A percentile compares a stretch with the other conserved stretches of the same genome.
Conservation (phyloP, 352 stramenopile genomes). For the Pythium scleroteichum region DNA sequence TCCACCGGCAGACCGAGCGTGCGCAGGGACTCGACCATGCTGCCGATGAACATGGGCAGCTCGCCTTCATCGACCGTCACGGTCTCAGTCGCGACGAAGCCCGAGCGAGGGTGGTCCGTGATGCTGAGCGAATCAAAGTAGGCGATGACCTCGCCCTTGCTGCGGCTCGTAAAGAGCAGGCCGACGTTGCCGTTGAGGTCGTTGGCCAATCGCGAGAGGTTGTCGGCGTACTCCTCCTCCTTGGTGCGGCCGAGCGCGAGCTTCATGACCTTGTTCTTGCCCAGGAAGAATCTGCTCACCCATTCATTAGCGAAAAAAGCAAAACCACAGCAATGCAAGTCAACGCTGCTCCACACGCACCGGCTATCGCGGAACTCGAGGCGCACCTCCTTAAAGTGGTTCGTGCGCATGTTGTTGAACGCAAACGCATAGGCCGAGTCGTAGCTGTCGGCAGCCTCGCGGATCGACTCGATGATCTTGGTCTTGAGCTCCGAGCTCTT, state of each 20-base stretch:
- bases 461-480: slow-evolving; percentile 92
- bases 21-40: slow-evolving; percentile 96
- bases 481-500: slow-evolving; percentile 97
- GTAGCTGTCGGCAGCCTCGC: slow-evolving; percentile 93
- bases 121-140: slow-evolving; percentile 94
- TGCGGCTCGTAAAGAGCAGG: slow-evolving; percentile 94
- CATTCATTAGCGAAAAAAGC: not conserved
- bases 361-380: slow-evolving; percentile 95
- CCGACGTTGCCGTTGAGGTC: slow-evolving; percentile 93
- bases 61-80: slow-evolving; percentile 89
- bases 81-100: slow-evolving; percentile 89
- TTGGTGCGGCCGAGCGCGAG: slow-evolving; percentile 92
- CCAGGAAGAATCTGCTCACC: slow-evolving; percentile 95
- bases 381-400: slow-evolving; percentile 98
- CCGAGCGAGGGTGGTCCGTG: slow-evolving; percentile 94
- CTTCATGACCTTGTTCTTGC: slow-evolving; percentile 99
- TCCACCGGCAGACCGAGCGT: slow-evolving; percentile 95
- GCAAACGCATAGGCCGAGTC: slow-evolving; percentile 95
- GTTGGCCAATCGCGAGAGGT: slow-evolving; percentile 91
- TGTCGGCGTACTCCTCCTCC: slow-evolving; percentile 97
- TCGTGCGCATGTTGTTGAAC: slow-evolving; percentile 98
- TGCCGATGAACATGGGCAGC: slow-evolving; percentile 93
- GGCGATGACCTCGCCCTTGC: slow-evolving; percentile 80
- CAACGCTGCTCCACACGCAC: slow-evolving; percentile 31
- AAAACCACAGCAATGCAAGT: not conserved